Evolutionary conservation across 2,329 filamentous ascomycete genomes (phyloP).

Genomic region (Verticillium longisporum): DNA sequence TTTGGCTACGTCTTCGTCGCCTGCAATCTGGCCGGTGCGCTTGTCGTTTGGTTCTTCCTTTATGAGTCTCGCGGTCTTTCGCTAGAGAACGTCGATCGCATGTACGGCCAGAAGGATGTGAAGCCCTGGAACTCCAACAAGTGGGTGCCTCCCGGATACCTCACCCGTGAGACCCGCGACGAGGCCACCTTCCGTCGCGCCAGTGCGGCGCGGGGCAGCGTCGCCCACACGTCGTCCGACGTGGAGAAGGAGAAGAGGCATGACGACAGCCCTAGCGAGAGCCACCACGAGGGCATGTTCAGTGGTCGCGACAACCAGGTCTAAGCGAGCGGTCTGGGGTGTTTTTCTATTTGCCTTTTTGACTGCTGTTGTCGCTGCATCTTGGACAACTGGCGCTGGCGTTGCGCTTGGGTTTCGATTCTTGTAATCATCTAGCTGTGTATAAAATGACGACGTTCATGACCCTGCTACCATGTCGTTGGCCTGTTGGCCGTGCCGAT

Average conservation of each 20-base stretch:
- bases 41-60: constrained; percentile 63
- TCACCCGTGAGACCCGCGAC: constrained; percentile 29
- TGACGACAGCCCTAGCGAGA: background rate
- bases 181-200: constrained; percentile 15
- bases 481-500: too few relatives aligned
- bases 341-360: background rate
- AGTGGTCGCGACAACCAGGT: background rate
- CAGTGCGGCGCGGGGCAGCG: constrained; percentile 5
- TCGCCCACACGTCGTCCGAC: background rate
- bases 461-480: background rate
- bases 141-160: constrained; percentile 42
- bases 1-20: constrained; percentile 62
- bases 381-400: background rate
- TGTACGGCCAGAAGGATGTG: constrained; percentile 56
- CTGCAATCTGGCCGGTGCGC: constrained; percentile 50
- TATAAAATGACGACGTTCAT: background rate
- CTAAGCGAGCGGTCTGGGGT: background rate
- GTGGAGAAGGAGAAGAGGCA: background rate
- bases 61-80: constrained; percentile 58
- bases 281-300: background rate
- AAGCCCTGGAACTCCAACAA: constrained; percentile 53
- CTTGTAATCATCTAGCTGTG: background rate
- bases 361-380: background rate
- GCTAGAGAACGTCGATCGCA: constrained; percentile 66
- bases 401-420: background rate